Conservation (phyloP, 2,329 filamentous ascomycete genomes). For the Xylaria hypoxylon region DNA sequence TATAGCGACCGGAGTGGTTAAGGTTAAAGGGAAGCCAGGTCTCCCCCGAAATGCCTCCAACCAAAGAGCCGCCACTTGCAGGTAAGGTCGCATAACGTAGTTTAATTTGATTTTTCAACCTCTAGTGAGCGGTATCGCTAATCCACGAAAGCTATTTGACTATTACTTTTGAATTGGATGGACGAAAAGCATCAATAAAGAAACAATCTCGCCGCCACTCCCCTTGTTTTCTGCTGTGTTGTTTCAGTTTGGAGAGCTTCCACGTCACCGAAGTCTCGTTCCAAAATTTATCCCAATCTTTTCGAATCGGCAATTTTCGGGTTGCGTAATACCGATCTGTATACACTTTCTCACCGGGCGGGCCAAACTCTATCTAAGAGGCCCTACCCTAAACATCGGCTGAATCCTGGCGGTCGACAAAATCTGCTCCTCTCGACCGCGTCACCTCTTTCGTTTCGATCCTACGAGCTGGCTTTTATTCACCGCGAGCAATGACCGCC, state of each 20-base stretch:
- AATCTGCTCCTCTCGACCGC: constrained; percentile 1
- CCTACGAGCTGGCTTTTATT: constrained; percentile 18
- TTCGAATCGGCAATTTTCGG: not conserved
- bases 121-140: not conserved
- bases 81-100: constrained; percentile 8
- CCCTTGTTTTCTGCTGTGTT: not conserved
- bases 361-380: constrained; percentile 25
- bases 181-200: not conserved
- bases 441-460: constrained; percentile 19
- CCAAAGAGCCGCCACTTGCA: not conserved
- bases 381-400: constrained; percentile 9
- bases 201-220: not conserved
- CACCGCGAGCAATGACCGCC: constrained; percentile 28
- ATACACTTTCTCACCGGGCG: no score
- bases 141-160: not conserved
- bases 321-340: no score
- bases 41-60: constrained; percentile 12
- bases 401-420: not conserved
- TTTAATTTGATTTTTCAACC: not conserved
- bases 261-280: not conserved
- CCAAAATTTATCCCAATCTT: not conserved
- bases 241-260: not conserved
- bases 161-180: not conserved
- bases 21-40: constrained; percentile 15
- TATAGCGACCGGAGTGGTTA: not conserved